Evolutionary conservation across 345 rosid genomes (phyloP).

Genomic region (Odontarrhena argentea): DNA sequence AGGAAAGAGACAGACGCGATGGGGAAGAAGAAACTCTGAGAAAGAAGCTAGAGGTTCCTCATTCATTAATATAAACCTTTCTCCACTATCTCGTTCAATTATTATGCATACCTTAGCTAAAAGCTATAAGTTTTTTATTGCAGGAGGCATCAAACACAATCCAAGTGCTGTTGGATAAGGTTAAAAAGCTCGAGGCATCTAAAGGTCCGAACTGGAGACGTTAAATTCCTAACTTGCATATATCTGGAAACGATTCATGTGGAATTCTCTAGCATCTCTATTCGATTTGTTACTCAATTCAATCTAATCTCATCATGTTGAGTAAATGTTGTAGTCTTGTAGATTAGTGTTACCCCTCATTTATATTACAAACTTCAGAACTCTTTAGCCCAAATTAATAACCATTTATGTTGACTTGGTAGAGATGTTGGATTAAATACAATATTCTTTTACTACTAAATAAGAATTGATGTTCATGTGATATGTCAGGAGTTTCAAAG

Average conservation of each 20-base stretch:
- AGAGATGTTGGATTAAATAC: slow-evolving; percentile 10
- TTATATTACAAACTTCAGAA: not conserved
- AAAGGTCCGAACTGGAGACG: slow-evolving; percentile 40
- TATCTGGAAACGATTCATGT: slow-evolving; percentile 1
- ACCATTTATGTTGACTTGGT: slow-evolving; percentile 24
- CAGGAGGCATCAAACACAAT: slow-evolving; percentile 77
- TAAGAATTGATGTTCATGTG: slow-evolving; percentile 18
- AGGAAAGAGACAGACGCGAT: slow-evolving; percentile 77
- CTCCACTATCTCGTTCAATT: not conserved
- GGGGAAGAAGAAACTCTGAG: slow-evolving; percentile 68
- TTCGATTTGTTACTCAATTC: slow-evolving; percentile 15
- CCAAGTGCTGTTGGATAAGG: slow-evolving; percentile 62
- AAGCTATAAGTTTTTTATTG: slow-evolving; percentile 21
- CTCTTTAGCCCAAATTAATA: slow-evolving; percentile 3
- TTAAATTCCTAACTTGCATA: slow-evolving; percentile 28
- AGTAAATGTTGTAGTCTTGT: slow-evolving; percentile 30
- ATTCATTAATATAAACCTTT: not conserved
- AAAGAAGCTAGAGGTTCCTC: slow-evolving; percentile 64
- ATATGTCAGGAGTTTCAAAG: slow-evolving; percentile 24
- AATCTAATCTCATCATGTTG: slow-evolving; percentile 3
- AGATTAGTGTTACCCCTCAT: slow-evolving; percentile 19
- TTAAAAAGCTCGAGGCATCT: slow-evolving; percentile 60
- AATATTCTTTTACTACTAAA: not conserved
- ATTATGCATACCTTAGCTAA: slow-evolving; percentile 1
- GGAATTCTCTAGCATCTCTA: slow-evolving; percentile 12